Conservation (phyloP, 176 grass and related monocot species). For the Alopecurus myosuroides region DNA sequence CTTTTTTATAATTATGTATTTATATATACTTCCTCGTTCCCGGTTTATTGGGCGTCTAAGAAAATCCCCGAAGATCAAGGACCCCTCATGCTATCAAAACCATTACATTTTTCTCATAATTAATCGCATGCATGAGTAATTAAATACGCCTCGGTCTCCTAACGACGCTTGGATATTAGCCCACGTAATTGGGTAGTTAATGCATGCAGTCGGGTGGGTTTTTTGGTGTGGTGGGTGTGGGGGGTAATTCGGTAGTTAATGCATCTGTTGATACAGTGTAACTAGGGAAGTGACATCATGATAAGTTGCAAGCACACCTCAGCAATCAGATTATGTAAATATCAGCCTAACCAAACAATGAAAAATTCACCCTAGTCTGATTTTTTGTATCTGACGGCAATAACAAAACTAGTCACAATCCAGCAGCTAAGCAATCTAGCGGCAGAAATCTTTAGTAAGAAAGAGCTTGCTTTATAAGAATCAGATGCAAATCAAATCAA, state of each 20-base stretch:
- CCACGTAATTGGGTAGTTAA: background rate
- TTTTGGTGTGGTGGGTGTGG: background rate
- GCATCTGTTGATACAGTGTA: background rate
- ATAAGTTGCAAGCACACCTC: background rate
- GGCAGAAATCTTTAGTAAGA: background rate
- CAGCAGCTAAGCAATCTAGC: background rate
- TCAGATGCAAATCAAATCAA: background rate
- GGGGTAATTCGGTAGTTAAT: background rate
- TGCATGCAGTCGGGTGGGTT: background rate
- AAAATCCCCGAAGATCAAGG: background rate
- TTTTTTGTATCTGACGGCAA: background rate
- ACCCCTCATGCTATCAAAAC: background rate
- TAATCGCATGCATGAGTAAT: background rate
- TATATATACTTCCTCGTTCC: background rate
- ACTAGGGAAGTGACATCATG: background rate
- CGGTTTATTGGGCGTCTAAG: background rate
- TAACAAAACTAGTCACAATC: background rate
- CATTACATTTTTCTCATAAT: background rate
- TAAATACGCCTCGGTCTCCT: background rate
- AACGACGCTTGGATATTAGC: background rate
- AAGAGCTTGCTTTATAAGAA: background rate
- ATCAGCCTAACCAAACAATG: background rate
- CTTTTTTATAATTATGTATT: background rate
- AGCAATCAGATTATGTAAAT: background rate
- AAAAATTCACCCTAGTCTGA: background rate